Evolutionary conservation across 2,329 filamentous ascomycete species (phyloP), one percentile per base, ranked within the genome.

Genomic region (Ascochyta koolunga): DNA sequence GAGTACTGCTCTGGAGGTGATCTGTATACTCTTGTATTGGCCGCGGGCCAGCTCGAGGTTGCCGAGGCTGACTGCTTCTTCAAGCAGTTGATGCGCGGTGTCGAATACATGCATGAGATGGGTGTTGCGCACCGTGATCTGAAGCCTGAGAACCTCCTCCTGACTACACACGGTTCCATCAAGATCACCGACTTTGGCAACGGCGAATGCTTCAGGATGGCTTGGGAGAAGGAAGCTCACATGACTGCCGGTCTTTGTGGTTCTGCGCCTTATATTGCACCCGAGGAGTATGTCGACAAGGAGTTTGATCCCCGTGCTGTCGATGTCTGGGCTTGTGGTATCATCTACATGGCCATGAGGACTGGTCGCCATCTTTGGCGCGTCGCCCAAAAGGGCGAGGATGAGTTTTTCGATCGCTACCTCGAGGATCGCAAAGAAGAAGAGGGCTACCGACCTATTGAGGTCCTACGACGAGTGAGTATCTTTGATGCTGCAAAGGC

Each of bases 301-400:
- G 95, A 99, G 73, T 99, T 99, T 63, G 95, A 99, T 70, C 95
- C 95, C 25, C 86, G 95, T 53, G 93, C 95, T n/a, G 93, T 99
- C 42, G 95, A 99, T 69, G 89, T 98, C 13, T 99, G 95, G 95
- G 95, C 95, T 21, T 96, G 92, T 56, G 95, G 95, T 71, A 95
- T 99, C 45, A 99, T 99, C 56, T 99, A 99, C 79, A 99, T 99
- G 95, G 95, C 95, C 13, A 99, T 99, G 95, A 85, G 95, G 54
- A 98, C 93, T 2, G 95, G 95, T 5, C 85, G 95, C 47, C 95
- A 99, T 76, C 82, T 99, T 8, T 99, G 95, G 95, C 89, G 93
- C 49, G 86, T 97, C n/a, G 95, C 95, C 6, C 93, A 93, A 76
- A 96, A 92, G 77, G 93, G 96, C 50, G 93, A 98, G 62, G 95